These are phyloP conservation scores for Solanum virginianum DNA, from an alignment of 257 asterid species.

Conservation along the genomic window DNA sequence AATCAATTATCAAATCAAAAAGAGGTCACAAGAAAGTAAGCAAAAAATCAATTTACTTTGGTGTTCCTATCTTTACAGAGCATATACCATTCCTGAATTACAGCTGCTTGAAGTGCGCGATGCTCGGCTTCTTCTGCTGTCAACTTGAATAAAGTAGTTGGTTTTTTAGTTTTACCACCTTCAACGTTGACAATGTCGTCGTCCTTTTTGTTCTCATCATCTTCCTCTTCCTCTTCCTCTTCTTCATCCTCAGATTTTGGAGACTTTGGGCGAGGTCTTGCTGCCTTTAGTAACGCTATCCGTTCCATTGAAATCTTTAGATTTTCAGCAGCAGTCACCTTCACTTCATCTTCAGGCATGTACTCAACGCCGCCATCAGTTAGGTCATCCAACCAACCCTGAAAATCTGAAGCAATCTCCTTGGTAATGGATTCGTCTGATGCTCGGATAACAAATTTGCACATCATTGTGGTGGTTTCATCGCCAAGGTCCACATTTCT, in stretches of 20 bases:
- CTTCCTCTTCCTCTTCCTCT: slow-evolving; percentile 21
- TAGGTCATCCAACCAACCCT: slow-evolving; percentile 90
- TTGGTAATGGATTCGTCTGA: slow-evolving; percentile 69
- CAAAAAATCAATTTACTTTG: slow-evolving; percentile 26
- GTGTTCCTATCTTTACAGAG: slow-evolving; percentile 59
- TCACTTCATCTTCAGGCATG: slow-evolving; percentile 92
- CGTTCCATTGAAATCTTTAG: slow-evolving; percentile 73
- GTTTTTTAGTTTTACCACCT: slow-evolving; percentile 41
- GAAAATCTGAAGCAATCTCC: slow-evolving; percentile 70
- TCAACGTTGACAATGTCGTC: slow-evolving; percentile 21
- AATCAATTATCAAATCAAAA: background rate
- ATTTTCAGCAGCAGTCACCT: slow-evolving; percentile 68
- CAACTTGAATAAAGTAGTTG: slow-evolving; percentile 50
- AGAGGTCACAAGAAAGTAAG: background rate
- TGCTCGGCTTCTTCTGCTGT: slow-evolving; percentile 78
- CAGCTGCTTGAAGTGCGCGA: slow-evolving; percentile 79
- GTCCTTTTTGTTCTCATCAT: slow-evolving; percentile 10
- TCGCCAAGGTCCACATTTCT: slow-evolving; percentile 86
- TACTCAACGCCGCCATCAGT: slow-evolving; percentile 75
- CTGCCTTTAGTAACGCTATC: slow-evolving; percentile 74
- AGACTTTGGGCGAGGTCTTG: slow-evolving; percentile 51
- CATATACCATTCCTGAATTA: slow-evolving; percentile 77
- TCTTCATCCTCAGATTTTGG: slow-evolving; percentile 37
- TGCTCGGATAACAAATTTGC: slow-evolving; percentile 85
- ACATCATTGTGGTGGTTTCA: slow-evolving; percentile 85